Percentiles rank a stretch among this genome's conserved stretches.
Evolutionary conservation across 371 early-diverging fungal species (phyloP).

Genomic region (Parasitella parasitica): DNA sequence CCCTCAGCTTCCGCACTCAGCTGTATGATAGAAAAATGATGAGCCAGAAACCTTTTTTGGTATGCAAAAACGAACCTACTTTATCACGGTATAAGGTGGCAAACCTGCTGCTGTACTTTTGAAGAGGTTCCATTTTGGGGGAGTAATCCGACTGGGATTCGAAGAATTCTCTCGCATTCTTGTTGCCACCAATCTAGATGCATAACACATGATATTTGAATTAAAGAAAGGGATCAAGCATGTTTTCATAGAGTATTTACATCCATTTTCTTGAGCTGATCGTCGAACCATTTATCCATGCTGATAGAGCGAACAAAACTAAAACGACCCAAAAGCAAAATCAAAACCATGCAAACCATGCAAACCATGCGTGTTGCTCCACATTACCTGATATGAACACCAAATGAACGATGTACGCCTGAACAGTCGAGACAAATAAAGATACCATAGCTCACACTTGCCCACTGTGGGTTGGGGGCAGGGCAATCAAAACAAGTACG

Average conservation of each 20-base stretch:
- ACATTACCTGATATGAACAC: conserved; percentile 85
- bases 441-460: conserved; percentile 92
- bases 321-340: neutral
- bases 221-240: neutral
- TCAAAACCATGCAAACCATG: neutral
- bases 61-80: conserved; percentile 34
- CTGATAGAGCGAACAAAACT: conserved; percentile 97
- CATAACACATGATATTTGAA: neutral
- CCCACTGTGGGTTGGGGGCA: conserved; percentile 91
- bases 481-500: conserved; percentile 83
- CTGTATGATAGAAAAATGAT: conserved; percentile 20
- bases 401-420: conserved; percentile 90
- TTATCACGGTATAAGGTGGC: conserved; percentile 91
- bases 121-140: conserved; percentile 75
- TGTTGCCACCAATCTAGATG: conserved; percentile 89
- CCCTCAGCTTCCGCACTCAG: conserved; percentile 78
- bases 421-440: conserved; percentile 98
- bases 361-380: neutral
- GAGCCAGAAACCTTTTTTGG: neutral
- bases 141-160: conserved; percentile 81
- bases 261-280: conserved; percentile 92
- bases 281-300: conserved; percentile 98
- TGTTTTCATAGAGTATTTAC: conserved; percentile 25
- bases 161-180: conserved; percentile 85
- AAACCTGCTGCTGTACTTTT: conserved; percentile 86